Evolutionary conservation across 1,139 yeast species (phyloP).

Genomic region (Protomyces gravidus): DNA sequence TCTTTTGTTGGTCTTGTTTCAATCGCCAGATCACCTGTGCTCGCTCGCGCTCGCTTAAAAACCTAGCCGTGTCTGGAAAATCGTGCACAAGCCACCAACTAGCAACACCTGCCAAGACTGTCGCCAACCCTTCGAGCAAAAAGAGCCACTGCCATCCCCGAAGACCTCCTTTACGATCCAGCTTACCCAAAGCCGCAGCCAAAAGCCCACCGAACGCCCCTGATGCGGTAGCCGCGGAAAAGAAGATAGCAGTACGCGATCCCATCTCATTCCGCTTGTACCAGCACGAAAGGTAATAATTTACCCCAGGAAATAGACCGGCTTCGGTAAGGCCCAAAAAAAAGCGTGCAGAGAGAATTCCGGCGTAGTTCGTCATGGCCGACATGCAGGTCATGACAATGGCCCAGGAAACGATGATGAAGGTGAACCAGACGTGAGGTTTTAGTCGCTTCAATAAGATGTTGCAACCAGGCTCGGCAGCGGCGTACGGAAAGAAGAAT

Average conservation of each 20-base stretch:
- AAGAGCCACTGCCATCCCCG: conserved; percentile 90
- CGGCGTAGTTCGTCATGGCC: conserved; percentile 55
- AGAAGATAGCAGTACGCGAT: conserved; percentile 77
- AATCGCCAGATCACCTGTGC: conserved; percentile 17
- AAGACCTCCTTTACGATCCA: conserved; percentile 65
- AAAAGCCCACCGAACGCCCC: conserved; percentile 84
- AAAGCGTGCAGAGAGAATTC: conserved; percentile 60
- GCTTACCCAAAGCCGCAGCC: conserved; percentile 79
- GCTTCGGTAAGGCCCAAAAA: conserved; percentile 79
- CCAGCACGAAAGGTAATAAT: conserved; percentile 67
- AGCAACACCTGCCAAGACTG: conserved; percentile 60
- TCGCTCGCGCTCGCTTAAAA: conserved; percentile 18
- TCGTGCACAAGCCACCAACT: conserved; percentile 63
- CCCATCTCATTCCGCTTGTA: conserved; percentile 77
- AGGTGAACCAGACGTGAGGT: conserved; percentile 46
- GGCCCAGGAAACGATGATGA: conserved; percentile 36
- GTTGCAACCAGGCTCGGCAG: conserved; percentile 65
- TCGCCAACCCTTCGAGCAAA: conserved; percentile 67
- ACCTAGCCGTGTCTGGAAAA: conserved; percentile 37
- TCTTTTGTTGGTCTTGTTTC: conserved; percentile 22
- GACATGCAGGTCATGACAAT: conserved; percentile 54
- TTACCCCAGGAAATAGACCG: conserved; percentile 83
- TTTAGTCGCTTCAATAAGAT: conserved; percentile 55
- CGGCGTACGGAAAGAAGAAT: conserved; percentile 68
- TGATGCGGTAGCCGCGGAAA: conserved; percentile 78